These are phyloP conservation scores for Ceratobasidium sp. DNA, from an alignment of 1,284 basidiomycete species.

Conservation along the genomic window DNA sequence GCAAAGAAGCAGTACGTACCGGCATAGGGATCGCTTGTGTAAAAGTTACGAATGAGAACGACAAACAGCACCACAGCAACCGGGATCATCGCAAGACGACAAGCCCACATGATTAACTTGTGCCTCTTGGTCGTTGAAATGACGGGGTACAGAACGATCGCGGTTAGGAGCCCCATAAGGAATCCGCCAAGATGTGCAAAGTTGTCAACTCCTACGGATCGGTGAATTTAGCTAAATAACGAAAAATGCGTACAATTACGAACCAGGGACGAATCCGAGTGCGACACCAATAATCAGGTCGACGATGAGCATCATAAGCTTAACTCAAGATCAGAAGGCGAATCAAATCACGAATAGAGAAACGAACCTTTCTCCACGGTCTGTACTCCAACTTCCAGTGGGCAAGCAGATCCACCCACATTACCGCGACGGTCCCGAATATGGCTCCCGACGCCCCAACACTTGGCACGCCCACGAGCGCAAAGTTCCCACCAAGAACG, in stretches of 20 bases:
- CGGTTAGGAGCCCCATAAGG: conserved; percentile 77
- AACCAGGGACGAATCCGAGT: conserved; percentile 81
- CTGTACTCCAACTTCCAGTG: conserved; percentile 92
- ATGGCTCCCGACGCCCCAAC: conserved; percentile 95
- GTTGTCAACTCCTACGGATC: conserved; percentile 70
- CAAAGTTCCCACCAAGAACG: conserved; percentile 90
- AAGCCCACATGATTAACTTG: conserved; percentile 77
- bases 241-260: conserved; percentile 52
- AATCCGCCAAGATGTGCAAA: conserved; percentile 86
- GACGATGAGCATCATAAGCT: conserved; percentile 84
- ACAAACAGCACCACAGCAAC: conserved; percentile 85
- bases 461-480: conserved; percentile 90
- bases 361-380: conserved; percentile 71
- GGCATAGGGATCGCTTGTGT: conserved; percentile 83
- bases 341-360: neutral
- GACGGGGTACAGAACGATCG: conserved; percentile 88
- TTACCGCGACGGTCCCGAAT: conserved; percentile 89
- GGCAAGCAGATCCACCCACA: conserved; percentile 85
- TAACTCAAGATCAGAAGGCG: conserved; percentile 43
- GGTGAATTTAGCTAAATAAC: conserved; percentile 41
- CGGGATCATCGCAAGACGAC: conserved; percentile 79
- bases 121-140: conserved; percentile 83
- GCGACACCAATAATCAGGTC: conserved; percentile 88
- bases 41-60: conserved; percentile 88
- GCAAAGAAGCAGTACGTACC: conserved; percentile 61